These are phyloP conservation scores for Arthrobotrys pseudoclavata DNA, from an alignment of 2,329 filamentous ascomycete species.

Conservation along the genomic window DNA sequence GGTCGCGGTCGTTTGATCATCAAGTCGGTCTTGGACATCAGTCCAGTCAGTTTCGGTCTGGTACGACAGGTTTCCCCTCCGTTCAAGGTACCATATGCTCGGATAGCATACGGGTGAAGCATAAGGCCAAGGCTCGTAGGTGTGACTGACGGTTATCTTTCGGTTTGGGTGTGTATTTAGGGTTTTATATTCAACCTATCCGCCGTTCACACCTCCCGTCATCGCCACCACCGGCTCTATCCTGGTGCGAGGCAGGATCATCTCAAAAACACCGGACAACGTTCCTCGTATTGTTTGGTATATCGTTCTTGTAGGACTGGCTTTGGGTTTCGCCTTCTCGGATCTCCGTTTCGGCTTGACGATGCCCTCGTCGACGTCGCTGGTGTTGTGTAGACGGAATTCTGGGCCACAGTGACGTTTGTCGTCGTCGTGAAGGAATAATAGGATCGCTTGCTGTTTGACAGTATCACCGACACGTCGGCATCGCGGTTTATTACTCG, in stretches of 20 bases:
- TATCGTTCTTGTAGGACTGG: constrained; percentile 6
- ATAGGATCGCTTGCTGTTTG: constrained; percentile 2
- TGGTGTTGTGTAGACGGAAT: constrained; percentile 42
- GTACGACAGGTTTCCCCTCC: constrained; percentile 20
- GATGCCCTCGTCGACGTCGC: constrained; percentile 48
- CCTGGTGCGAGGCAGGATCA: constrained; percentile 15
- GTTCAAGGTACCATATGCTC: constrained; percentile 16
- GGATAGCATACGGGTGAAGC: constrained; percentile 5
- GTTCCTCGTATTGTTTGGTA: constrained; percentile 5
- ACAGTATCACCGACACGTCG: background rate
- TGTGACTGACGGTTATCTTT: constrained; percentile 34
- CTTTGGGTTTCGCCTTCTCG: constrained; percentile 13
- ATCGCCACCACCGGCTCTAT: constrained; percentile 14
- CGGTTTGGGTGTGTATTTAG: constrained; percentile 27
- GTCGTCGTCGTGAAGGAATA: constrained; percentile 32
- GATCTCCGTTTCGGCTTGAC: constrained; percentile 23
- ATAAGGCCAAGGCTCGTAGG: background rate
- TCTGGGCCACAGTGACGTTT: constrained; percentile 37
- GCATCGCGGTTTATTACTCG: background rate
- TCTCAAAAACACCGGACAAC: background rate
- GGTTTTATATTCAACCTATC: background rate
- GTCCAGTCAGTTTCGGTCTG: background rate
- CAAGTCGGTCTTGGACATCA: constrained; percentile 5
- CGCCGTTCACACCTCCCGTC: constrained; percentile 15
- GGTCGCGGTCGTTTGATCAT: constrained; percentile 51